phyloP scores from a whole-genome alignment of 192 early-diverging fungal genomes.

The Podila verticillata region DNA sequence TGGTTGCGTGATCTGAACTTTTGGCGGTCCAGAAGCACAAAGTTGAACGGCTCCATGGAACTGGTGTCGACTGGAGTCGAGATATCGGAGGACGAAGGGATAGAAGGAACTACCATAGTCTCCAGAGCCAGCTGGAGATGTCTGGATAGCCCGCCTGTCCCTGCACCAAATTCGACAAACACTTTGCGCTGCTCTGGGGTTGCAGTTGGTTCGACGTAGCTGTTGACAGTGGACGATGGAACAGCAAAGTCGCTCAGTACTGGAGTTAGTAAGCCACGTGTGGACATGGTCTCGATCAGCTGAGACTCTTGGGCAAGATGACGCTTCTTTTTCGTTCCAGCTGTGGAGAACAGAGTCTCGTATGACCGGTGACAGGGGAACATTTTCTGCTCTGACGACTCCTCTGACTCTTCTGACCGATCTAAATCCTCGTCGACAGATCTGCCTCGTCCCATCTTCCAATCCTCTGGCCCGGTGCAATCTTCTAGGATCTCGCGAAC shows the following conservation, averaged over 20 bases:
- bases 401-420: neutral
- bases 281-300: slow-evolving; percentile 30
- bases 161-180: slow-evolving; percentile 49
- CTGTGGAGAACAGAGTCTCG: slow-evolving; percentile 28
- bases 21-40: slow-evolving; percentile 41
- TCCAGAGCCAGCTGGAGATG: slow-evolving; percentile 45
- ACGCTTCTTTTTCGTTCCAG: slow-evolving; percentile 41
- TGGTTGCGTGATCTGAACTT: slow-evolving; percentile 45
- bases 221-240: neutral
- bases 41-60: slow-evolving; percentile 25
- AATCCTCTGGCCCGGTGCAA: slow-evolving; percentile 31
- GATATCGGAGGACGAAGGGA: neutral
- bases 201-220: neutral
- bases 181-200: slow-evolving; percentile 4
- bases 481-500: slow-evolving; percentile 26
- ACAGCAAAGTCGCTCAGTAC: neutral
- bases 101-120: neutral
- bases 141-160: slow-evolving; percentile 42
- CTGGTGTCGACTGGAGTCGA: no score
- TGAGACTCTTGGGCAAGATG: slow-evolving; percentile 49
- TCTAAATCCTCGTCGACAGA: neutral
- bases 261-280: slow-evolving; percentile 10
- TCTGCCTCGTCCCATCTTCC: slow-evolving; percentile 20
- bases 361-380: slow-evolving; percentile 40
- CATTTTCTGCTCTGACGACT: neutral